Base-by-base conservation (phyloP, 1,284 basidiomycete species). In the Austroboletus sp. region DNA sequence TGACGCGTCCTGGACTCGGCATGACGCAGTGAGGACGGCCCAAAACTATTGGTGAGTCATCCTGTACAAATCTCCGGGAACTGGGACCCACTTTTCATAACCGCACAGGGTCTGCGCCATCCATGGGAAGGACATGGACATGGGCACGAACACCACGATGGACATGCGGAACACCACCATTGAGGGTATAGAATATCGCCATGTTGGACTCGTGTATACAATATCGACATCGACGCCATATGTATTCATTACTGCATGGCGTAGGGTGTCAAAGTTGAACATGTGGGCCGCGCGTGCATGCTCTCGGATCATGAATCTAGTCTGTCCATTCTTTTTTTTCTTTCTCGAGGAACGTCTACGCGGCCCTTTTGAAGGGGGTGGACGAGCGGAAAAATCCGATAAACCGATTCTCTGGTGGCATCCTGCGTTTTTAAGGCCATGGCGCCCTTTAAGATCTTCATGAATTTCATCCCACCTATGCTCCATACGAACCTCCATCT, bases 31-130 rank as follows among this genome's bases (percentile, higher is more conserved):
- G 72, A 87, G 69, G 84, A 87, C 52, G 84, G 84, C 39, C 72
- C 76, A n/a, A 87, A 87, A 55, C 65, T 87, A 34, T 51, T 87
- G 65, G 84, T 86, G 62, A 52, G 70, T n/a, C 5, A 21, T 38
- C 23, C 9, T 12, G 15, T 10, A 2, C 30, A 27, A 3, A 39
- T 16, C 15, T 17, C 17, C 29, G 15, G 15, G 11, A 30, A n/a
- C 26, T 19, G 12, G 42, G 1, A 27, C n/a, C 25, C 19, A 26
- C 12, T 31, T 31, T 27, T n/a, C 13, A 12, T 34, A 40, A 17
- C 40, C 61, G 10, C 23, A 4, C 30, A 61, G 46, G 25, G 30
- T 34, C 17, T 49, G 66, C 69, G 74, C 41, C 72, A 73, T 53
- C 80, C 82, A 56, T 76, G 72, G 48, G 72, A 80, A 56, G 71